Percentiles rank a stretch among this genome's conserved stretches.
Evolutionary conservation across 371 early-diverging fungal species (phyloP).

Genomic region (Syncephalastrum contaminatum): DNA sequence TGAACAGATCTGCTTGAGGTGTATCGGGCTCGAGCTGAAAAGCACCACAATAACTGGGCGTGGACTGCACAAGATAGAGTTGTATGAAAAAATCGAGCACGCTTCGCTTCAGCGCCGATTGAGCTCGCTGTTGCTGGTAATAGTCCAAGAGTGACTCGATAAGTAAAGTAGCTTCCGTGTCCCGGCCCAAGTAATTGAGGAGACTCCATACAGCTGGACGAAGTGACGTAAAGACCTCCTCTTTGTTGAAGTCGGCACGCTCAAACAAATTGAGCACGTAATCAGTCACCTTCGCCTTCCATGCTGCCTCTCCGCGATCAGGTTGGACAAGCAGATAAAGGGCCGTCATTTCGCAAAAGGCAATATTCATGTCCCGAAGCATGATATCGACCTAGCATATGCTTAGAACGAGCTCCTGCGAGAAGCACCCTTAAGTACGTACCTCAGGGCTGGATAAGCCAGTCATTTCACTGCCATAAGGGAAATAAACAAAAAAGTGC

Average conservation of each 20-base stretch:
- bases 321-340: constrained; percentile 52
- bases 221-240: constrained; percentile 44
- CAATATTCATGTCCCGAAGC: constrained; percentile 70
- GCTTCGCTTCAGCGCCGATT: constrained; percentile 38
- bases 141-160: constrained; percentile 34
- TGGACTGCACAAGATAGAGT: constrained; percentile 43
- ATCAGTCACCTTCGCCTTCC: constrained; percentile 56
- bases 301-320: constrained; percentile 31
- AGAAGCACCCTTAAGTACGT: too few species aligned
- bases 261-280: constrained; percentile 54
- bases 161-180: constrained; percentile 26
- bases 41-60: constrained; percentile 39
- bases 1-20: constrained; percentile 16
- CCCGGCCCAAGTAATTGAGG: constrained; percentile 49
- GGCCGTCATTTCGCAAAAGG: constrained; percentile 67
- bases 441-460: too few species aligned
- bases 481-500: constrained; percentile 70
- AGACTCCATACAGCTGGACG: constrained; percentile 63
- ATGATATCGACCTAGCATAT: constrained; percentile 47
- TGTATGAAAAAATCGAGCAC: constrained; percentile 41
- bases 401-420: too few species aligned
- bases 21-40: constrained; percentile 25
- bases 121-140: constrained; percentile 31
- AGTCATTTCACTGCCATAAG: constrained; percentile 50
- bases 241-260: constrained; percentile 44